phyloP scores from a whole-genome alignment of 2,329 filamentous ascomycete genomes.

The Rhynchosporium agropyri region DNA sequence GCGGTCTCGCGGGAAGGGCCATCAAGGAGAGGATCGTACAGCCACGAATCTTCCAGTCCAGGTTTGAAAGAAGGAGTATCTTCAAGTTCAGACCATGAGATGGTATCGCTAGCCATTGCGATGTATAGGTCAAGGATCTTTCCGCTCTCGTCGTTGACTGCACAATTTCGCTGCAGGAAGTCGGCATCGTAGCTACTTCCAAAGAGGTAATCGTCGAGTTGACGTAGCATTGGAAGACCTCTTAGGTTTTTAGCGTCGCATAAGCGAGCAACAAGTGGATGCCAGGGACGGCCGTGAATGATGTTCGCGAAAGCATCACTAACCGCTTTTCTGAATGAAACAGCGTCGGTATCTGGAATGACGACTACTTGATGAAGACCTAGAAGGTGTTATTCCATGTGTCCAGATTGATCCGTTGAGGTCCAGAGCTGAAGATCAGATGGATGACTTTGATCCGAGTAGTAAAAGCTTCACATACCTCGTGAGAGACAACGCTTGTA shows the following conservation, averaged over 20 bases:
- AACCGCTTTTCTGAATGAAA: conserved; percentile 54
- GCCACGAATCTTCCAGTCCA: conserved; percentile 59
- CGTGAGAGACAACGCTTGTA: conserved; percentile 64
- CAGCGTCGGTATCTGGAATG: conserved; percentile 52
- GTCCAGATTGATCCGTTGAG: not conserved
- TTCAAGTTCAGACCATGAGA: conserved; percentile 56
- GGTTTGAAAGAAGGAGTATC: conserved; percentile 52
- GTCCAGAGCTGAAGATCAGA: not conserved
- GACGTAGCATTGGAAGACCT: conserved; percentile 62
- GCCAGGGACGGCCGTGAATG: conserved; percentile 55
- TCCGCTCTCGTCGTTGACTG: conserved; percentile 56
- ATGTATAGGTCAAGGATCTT: conserved; percentile 63
- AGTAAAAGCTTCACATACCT: conserved; percentile 34
- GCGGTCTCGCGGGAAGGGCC: conserved; percentile 38
- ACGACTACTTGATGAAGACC: conserved; percentile 59
- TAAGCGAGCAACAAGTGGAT: conserved; percentile 60
- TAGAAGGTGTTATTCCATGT: conserved; percentile 2
- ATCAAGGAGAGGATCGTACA: conserved; percentile 55
- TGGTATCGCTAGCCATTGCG: conserved; percentile 54
- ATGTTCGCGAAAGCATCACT: conserved; percentile 53
- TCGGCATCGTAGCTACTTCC: conserved; percentile 51
- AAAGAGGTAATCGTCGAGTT: conserved; percentile 50
- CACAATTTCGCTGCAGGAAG: conserved; percentile 57
- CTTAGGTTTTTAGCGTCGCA: conserved; percentile 58
- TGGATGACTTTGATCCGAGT: not conserved